Conservation (phyloP, 306 rosid genomes). For the Comarum palustre region DNA sequence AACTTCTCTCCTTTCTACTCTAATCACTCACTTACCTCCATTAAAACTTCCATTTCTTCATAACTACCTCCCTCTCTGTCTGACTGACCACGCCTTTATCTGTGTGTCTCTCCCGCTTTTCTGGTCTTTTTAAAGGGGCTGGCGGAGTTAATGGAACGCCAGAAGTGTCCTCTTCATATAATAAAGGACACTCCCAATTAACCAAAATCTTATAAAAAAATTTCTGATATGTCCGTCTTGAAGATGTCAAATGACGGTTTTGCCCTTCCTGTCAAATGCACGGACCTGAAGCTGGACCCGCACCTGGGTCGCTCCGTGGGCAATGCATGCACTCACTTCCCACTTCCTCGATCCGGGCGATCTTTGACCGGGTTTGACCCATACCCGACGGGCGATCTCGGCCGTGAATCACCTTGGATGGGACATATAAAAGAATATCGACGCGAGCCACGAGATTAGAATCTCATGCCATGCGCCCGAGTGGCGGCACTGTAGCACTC, state of each 20-base stretch:
- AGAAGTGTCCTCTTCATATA: neutral
- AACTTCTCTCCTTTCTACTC: too few species aligned
- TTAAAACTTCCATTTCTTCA: constrained; percentile 15
- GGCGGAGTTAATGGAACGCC: constrained; percentile 27
- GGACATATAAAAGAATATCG: neutral
- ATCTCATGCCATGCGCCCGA: neutral
- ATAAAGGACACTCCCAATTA: neutral
- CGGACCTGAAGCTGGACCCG: constrained; percentile 23
- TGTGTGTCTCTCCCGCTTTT: constrained; percentile 69
- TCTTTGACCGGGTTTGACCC: constrained; percentile 30
- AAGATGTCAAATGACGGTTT: neutral
- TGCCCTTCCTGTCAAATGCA: constrained; percentile 12
- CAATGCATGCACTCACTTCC: constrained; percentile 51
- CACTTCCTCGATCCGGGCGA: constrained; percentile 39
- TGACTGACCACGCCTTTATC: constrained; percentile 23
- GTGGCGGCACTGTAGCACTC: neutral
- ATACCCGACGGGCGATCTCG: neutral
- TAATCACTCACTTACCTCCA: neutral
- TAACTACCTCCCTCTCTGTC: constrained; percentile 5
- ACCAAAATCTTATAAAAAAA: neutral
- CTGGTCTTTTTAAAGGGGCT: constrained; percentile 54
- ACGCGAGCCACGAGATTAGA: constrained; percentile 1
- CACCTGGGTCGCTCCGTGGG: constrained; percentile 63
- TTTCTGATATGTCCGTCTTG: neutral
- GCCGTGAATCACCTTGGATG: neutral